Evolutionary conservation across 225 moss, liverwort and hornwort genomes (phyloP), one percentile per base, ranked within the genome.

Genomic region (Pseudisothecium myosuroides): DNA sequence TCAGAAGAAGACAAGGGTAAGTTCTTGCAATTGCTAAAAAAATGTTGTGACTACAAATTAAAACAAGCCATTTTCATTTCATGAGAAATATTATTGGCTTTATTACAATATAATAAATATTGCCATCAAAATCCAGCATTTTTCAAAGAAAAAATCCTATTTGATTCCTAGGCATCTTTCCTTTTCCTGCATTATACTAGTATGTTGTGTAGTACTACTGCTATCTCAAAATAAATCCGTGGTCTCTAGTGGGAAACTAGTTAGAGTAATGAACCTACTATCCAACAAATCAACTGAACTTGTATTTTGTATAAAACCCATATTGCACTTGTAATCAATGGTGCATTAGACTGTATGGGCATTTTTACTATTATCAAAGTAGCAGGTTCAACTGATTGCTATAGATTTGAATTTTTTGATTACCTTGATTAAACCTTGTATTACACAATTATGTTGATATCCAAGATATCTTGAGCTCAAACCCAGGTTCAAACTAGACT

Each of bases 401-500:
- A 32, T 19, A 4, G 4, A 49, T 76, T 32, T 32, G 6, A 50
- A 49, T 31, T 32, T 50, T 19, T 50, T 1, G 7, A 0, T 49
- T 75, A 49, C 20, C 49, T 76, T 49, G 7, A 32, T 7, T 20
- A 50, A 76, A 49, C 76, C 14, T 76, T 4, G 5, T 76, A 32
- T 32, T 76, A 11, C 18, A 74, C 5, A 45, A 29, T 18, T 43
- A 43, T 41, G 2, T 14, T 23, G 17, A 54, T 41, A 71, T 71
- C 22, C 12, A 68, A n/a, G 9, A n/a, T 23, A n/a, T n/a, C n/a
- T 68, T n/a, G 7, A 74, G 2, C 31, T 31, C 31, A 8, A 69
- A 2, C 2, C 1, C 0, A 0, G 1, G 1, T 12, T 68, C 68
- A 73, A 45, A 45, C 11, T 5, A 45, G 2, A n/a, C n/a, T n/a